Evolutionary conservation across 1,284 basidiomycete species (phyloP).

Genomic region (Boletellus sp.): DNA sequence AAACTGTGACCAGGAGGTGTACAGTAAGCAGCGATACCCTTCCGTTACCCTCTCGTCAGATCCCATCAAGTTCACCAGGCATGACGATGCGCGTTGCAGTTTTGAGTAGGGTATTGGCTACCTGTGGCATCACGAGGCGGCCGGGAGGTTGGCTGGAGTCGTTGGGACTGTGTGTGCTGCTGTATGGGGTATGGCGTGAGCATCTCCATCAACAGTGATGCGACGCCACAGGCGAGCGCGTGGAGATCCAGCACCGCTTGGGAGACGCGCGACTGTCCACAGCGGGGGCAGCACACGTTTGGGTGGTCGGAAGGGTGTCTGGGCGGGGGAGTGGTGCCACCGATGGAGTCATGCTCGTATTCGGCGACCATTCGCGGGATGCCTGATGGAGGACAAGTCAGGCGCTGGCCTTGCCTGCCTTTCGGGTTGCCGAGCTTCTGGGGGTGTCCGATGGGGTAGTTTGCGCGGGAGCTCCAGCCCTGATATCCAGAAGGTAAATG

Average conservation of each 20-base stretch:
- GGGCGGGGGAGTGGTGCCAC: background rate
- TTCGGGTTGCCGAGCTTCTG: background rate
- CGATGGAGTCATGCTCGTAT: background rate
- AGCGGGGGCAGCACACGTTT: conserved; percentile 6
- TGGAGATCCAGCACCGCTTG: conserved; percentile 4
- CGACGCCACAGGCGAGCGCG: conserved; percentile 5
- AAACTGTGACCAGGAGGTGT: background rate
- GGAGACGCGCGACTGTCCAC: background rate
- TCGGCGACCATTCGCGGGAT: background rate
- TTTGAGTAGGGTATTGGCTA: background rate
- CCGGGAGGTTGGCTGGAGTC: background rate
- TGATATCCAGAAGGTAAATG: background rate
- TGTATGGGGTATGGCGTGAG: conserved; percentile 9
- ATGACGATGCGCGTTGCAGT: background rate
- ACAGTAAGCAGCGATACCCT: no score
- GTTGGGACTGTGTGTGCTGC: background rate
- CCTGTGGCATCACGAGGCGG: background rate
- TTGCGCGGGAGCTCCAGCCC: background rate
- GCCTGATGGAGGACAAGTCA: background rate
- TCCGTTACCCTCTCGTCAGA: background rate
- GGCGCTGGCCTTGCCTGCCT: background rate
- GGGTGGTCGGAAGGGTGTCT: background rate
- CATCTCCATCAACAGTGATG: conserved; percentile 8
- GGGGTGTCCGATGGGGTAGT: background rate
- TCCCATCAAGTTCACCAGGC: background rate